Conservation (phyloP, 2,329 filamentous ascomycete genomes). For the Sporothrix curviconia region DNA sequence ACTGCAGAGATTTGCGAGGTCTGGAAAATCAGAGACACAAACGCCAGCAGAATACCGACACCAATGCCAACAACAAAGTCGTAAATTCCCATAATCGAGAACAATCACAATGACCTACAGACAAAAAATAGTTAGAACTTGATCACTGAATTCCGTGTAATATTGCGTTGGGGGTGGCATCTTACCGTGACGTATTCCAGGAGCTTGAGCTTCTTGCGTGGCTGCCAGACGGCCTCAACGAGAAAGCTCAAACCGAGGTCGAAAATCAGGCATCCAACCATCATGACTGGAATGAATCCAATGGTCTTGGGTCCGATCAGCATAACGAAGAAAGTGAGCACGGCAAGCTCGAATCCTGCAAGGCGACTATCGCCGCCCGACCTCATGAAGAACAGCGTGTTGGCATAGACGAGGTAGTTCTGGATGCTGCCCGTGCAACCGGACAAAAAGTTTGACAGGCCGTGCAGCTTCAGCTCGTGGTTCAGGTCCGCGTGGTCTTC, state of each 20-base stretch:
- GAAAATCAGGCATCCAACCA: conserved; percentile 93
- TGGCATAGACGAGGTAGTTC: conserved; percentile 97
- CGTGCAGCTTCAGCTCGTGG: conserved; percentile 84
- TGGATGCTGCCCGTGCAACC: conserved; percentile 82
- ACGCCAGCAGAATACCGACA: conserved; percentile 84
- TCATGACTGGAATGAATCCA: conserved; percentile 92
- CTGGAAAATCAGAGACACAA: conserved; percentile 84
- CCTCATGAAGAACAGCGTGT: conserved; percentile 92
- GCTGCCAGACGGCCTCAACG: conserved; percentile 79
- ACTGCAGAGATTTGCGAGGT: conserved; percentile 86
- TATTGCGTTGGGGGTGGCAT: conserved; percentile 9
- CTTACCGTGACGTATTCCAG: conserved; percentile 81
- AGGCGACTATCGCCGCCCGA: conserved; percentile 83
- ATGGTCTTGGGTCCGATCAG: conserved; percentile 80
- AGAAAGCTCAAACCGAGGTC: conserved; percentile 89
- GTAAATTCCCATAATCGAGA: conserved; percentile 89
- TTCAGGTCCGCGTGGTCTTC: conserved; percentile 92
- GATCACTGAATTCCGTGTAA: too few relatives aligned
- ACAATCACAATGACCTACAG: conserved; percentile 75
- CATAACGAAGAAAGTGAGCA: conserved; percentile 74
- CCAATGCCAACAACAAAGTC: conserved; percentile 95
- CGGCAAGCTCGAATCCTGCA: conserved; percentile 78
- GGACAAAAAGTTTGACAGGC: conserved; percentile 85
- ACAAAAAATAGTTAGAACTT: too few relatives aligned
- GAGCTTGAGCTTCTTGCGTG: conserved; percentile 77